Percentiles rank a stretch among this genome's conserved stretches.
Evolutionary conservation across 345 rosid genomes (phyloP).

Genomic region (Combretum micranthum): DNA sequence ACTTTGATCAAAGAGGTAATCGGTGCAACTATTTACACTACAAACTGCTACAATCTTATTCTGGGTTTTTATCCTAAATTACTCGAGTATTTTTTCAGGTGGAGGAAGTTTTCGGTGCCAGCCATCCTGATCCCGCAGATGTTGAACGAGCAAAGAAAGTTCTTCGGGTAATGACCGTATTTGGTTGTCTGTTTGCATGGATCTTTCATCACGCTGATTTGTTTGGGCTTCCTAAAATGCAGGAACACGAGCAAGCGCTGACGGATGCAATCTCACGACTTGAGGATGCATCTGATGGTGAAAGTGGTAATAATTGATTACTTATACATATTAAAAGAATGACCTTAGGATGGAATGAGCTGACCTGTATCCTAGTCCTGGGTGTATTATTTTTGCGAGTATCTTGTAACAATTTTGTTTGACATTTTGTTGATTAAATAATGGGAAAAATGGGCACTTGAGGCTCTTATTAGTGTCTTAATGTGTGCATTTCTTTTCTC

Average conservation of each 20-base stretch:
- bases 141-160: slow-evolving; percentile 87
- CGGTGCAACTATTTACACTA: not conserved
- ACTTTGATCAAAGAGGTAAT: slow-evolving; percentile 81
- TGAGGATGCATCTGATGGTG: slow-evolving; percentile 92
- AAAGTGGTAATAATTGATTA: slow-evolving; percentile 88
- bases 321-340: slow-evolving; percentile 25
- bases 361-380: no score
- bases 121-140: slow-evolving; percentile 57
- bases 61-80: slow-evolving; percentile 8
- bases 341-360: not conserved
- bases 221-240: slow-evolving; percentile 7
- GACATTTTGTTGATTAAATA: no score
- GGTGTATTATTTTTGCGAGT: not conserved
- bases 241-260: slow-evolving; percentile 95
- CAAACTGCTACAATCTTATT: slow-evolving; percentile 2
- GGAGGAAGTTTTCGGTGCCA: slow-evolving; percentile 68
- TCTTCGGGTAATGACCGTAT: slow-evolving; percentile 45
- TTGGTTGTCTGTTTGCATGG: not conserved
- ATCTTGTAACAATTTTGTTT: no score
- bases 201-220: not conserved
- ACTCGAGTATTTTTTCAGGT: slow-evolving; percentile 41
- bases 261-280: slow-evolving; percentile 84
- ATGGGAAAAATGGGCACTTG: no score
- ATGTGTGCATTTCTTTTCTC: no score
- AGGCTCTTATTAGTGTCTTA: no score